Evolutionary conservation across 768 basidiomycete genomes (phyloP).

Genomic region (Chalciporus pseudorubinellus): DNA sequence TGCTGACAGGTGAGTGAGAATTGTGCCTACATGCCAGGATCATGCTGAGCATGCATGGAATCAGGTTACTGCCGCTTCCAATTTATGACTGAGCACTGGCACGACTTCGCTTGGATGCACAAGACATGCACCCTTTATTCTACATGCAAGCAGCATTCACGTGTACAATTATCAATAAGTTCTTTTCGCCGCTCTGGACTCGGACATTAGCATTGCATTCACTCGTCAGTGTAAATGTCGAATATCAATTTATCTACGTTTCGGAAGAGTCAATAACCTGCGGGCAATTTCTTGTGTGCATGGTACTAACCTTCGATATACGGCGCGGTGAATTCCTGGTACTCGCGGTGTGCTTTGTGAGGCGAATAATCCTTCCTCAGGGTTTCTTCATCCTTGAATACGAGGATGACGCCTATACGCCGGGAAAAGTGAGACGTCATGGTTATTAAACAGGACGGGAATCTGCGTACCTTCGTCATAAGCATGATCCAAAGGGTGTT

Average conservation of each 20-base stretch:
- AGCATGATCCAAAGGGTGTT: slow-evolving; percentile 19
- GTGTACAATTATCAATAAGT: not conserved
- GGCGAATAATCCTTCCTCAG: slow-evolving; percentile 9
- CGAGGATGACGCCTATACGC: slow-evolving; percentile 21
- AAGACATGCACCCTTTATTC: slow-evolving; percentile 1
- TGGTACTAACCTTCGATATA: slow-evolving; percentile 18
- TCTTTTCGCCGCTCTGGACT: not conserved
- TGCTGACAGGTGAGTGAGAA: slow-evolving; percentile 61
- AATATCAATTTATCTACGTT: slow-evolving; percentile 21
- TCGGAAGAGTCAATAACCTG: not conserved
- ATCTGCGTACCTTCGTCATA: slow-evolving; percentile 20
- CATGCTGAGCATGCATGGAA: slow-evolving; percentile 4
- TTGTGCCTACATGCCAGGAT: not conserved
- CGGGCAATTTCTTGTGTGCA: not conserved
- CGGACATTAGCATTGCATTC: not conserved
- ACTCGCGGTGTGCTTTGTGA: slow-evolving; percentile 16
- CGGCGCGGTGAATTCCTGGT: slow-evolving; percentile 3
- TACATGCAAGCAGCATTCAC: slow-evolving; percentile 4
- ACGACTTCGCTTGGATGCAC: not conserved
- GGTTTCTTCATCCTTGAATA: slow-evolving; percentile 19
- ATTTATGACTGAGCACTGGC: slow-evolving; percentile 68
- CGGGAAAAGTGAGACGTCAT: not conserved
- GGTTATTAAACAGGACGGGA: no score
- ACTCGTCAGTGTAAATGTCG: slow-evolving; percentile 19
- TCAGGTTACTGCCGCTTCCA: slow-evolving; percentile 63